Base-by-base conservation (phyloP, 2,329 filamentous ascomycete species). In the Phoma sp. region DNA sequence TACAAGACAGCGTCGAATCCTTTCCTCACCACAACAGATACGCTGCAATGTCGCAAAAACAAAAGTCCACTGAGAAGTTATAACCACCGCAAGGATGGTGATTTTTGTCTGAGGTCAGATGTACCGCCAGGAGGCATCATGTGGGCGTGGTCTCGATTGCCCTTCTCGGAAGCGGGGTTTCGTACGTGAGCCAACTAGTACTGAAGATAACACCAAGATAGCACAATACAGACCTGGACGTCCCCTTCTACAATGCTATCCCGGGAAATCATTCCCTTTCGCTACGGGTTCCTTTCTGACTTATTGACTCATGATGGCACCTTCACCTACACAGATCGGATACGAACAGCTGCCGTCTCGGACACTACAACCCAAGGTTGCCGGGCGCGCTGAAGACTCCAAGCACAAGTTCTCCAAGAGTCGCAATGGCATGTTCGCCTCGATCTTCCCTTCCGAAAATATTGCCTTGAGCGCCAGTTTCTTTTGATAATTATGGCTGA, bases 381-480 rank as follows among this genome's bases (percentile, higher is more conserved):
- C 41, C n/a, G 42, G 40, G 11, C 41, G 52, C 50, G 44, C 47
- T 52, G 48, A 48, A 53, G 40, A 53, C 48, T 57, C 54, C 13
- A 49, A 53, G 44, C 49, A 45, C 40, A 57, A 37, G 7, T 48
- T 48, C 13, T 53, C 35, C 11, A 53, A 57, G 48, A 57, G 48
- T 48, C 54, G 54, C 33, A 57, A 57, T 57, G 53, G 53, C 48
- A 57, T 57, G 48, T 57, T 52, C 47, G 53, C 52, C 43, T 52
- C 41, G 39, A 6, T 52, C 27, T 45, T 33, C 48, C 52, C 33
- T 41, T 47, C 25, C 5, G 22, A 14, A 18, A n/a, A 30, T 1
- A 8, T 29, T 37, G 37, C 22, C 41, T 50, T 47, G 11, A 13
- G 11, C 35, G 43, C 25, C 38, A 29, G 22, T 18, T 10, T 29